phyloP scores from a whole-genome alignment of 768 basidiomycete species.

The Mycena epipterygia region DNA sequence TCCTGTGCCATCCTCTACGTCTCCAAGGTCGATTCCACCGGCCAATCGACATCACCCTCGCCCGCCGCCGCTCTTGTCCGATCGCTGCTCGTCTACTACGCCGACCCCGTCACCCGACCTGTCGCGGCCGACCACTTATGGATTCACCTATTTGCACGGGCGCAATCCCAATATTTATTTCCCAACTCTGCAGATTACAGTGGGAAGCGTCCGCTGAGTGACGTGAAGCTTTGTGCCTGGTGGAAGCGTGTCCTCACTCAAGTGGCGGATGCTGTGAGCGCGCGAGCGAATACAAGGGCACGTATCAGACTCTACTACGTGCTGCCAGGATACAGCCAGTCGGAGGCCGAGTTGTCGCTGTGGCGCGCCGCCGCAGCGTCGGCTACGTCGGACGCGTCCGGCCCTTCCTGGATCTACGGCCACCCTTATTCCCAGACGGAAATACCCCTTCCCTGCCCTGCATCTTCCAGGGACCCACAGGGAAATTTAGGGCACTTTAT shows the following conservation, averaged over 20 bases:
- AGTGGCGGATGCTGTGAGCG: constrained; percentile 60
- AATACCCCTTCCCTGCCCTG: constrained; percentile 62
- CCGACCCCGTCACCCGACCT: constrained; percentile 74
- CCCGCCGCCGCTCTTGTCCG: constrained; percentile 80
- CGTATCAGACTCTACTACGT: constrained; percentile 66
- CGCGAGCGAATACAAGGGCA: constrained; percentile 44
- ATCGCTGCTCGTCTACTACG: constrained; percentile 75
- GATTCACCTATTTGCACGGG: constrained; percentile 92
- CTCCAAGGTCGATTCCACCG: constrained; percentile 95
- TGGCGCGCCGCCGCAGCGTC: constrained; percentile 50
- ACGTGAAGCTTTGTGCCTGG: constrained; percentile 89
- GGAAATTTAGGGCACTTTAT: constrained; percentile 79
- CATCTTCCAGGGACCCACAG: constrained; percentile 41
- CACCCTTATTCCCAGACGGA: constrained; percentile 79
- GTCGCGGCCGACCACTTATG: constrained; percentile 70
- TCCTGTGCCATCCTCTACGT: constrained; percentile 85
- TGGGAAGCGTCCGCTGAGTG: constrained; percentile 82
- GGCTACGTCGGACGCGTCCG: constrained; percentile 25
- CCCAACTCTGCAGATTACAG: constrained; percentile 82
- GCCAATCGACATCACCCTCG: constrained; percentile 73
- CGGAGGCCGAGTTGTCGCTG: constrained; percentile 76
- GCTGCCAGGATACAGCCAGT: constrained; percentile 76
- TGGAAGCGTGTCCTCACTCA: constrained; percentile 85
- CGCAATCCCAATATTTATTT: constrained; percentile 94
- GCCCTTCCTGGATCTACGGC: constrained; percentile 75